Conservation (phyloP, 2,329 filamentous ascomycete species). For the Epichloe gansuensis region DNA sequence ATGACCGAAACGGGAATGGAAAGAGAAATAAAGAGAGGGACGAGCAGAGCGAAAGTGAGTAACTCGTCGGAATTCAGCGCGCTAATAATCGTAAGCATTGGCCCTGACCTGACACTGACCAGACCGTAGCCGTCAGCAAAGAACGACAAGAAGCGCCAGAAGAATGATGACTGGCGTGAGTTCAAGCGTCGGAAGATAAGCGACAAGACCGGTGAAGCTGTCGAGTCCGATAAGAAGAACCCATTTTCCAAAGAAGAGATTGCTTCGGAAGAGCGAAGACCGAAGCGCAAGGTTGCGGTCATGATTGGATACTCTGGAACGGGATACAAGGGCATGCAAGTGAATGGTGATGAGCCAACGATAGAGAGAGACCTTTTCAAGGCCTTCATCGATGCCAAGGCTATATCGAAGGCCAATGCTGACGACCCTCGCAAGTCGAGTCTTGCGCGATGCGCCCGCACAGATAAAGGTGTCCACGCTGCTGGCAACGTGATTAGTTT, state of each 20-base stretch:
- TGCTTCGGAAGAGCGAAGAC: conserved; percentile 70
- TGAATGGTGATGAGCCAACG: conserved; percentile 71
- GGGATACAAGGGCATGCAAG: conserved; percentile 95
- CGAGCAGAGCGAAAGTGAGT: conserved; percentile 13
- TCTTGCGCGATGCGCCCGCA: conserved; percentile 84
- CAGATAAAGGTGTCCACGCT: conserved; percentile 94
- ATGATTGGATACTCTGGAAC: conserved; percentile 92
- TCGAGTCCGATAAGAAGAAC: conserved; percentile 25
- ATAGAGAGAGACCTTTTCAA: conserved; percentile 93
- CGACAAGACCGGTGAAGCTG: conserved; percentile 20
- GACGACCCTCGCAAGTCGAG: conserved; percentile 95
- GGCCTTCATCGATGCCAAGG: conserved; percentile 80
- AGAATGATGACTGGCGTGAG: conserved; percentile 27
- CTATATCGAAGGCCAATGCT: conserved; percentile 93
- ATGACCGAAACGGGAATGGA: conserved; percentile 4
- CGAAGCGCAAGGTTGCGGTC: conserved; percentile 94
- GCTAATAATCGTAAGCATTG: background rate
- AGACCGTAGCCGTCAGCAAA: conserved; percentile 21
- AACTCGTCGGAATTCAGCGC: no score
- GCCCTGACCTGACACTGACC: conserved; percentile 17
- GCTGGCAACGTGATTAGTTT: conserved; percentile 90
- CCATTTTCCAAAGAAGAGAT: conserved; percentile 67
- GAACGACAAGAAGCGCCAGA: conserved; percentile 26
- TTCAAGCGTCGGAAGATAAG: conserved; percentile 30
- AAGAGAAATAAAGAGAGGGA: conserved; percentile 15